These are phyloP conservation scores for Astragalus membranaceus DNA, from an alignment of 306 rosid genomes.

Conservation along the genomic window DNA sequence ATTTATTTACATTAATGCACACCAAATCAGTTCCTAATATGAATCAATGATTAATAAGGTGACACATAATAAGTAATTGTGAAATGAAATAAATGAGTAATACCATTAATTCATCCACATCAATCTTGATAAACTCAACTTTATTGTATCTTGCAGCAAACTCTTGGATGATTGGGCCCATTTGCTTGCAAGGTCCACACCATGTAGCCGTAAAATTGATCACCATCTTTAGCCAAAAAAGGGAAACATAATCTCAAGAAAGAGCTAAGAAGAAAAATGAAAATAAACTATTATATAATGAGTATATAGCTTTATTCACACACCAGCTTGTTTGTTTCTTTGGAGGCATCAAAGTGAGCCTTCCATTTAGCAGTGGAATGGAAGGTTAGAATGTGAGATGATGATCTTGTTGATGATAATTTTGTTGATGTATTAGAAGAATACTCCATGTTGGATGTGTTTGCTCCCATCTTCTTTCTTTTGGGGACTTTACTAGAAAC, in stretches of 20 bases:
- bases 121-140: constrained; percentile 62
- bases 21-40: neutral
- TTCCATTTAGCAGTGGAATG: constrained; percentile 55
- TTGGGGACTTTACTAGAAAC: neutral
- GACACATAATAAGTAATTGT: neutral
- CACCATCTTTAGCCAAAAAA: constrained; percentile 44
- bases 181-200: constrained; percentile 78
- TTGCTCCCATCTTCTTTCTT: constrained; percentile 40
- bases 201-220: constrained; percentile 77
- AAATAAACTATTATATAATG: neutral
- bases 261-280: neutral
- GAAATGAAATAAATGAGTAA: neutral
- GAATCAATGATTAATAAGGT: too few species aligned
- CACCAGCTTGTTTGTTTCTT: constrained; percentile 57
- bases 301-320: neutral
- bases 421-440: neutral
- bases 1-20: neutral
- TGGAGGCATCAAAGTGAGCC: constrained; percentile 40
- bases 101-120: constrained; percentile 71
- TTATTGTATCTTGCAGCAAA: constrained; percentile 44
- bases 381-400: constrained; percentile 35
- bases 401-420: neutral
- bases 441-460: constrained; percentile 13
- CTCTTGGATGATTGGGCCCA: constrained; percentile 54
- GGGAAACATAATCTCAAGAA: neutral